Percentiles rank a stretch among this genome's conserved stretches.
Evolutionary conservation across 805 yeast genomes (phyloP).

Genomic region (Candida pseudoglaebosa): DNA sequence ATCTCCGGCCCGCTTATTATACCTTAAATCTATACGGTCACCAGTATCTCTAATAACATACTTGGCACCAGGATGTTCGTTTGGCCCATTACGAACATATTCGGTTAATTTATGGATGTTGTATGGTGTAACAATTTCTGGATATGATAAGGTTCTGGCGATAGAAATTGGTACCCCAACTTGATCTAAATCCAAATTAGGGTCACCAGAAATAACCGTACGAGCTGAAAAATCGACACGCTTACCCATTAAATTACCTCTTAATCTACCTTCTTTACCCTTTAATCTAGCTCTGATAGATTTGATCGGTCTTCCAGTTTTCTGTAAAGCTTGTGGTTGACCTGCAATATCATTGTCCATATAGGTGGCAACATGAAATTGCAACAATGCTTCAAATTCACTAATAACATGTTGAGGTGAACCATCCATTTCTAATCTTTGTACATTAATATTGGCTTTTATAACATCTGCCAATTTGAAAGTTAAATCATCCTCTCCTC

Average conservation of each 20-base stretch:
- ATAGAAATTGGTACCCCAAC: constrained; percentile 98
- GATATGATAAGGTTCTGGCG: constrained; percentile 92
- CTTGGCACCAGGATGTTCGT: constrained; percentile 99
- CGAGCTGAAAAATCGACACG: constrained; percentile 99
- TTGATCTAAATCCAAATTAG: constrained; percentile 94
- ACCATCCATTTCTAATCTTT: constrained; percentile 95
- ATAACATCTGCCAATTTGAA: constrained; percentile 94
- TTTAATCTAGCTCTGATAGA: constrained; percentile 98
- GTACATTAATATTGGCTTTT: constrained; percentile 96
- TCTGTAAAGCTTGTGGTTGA: constrained; percentile 98
- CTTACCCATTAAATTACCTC: constrained; percentile 99
- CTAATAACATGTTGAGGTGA: constrained; percentile 98
- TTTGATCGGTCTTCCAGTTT: constrained; percentile 97
- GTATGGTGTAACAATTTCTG: constrained; percentile 97
- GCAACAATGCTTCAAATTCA: constrained; percentile 92
- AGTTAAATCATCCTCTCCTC: constrained; percentile 99
- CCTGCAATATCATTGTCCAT: constrained; percentile 99
- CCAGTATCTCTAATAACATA: constrained; percentile 98
- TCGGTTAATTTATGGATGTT: constrained; percentile 92
- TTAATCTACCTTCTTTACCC: constrained; percentile 98
- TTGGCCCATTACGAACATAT: constrained; percentile 95
- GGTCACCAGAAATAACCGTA: constrained; percentile 99
- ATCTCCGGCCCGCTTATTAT: constrained; percentile 97
- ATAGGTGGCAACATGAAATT: constrained; percentile 97
- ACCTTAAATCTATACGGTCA: constrained; percentile 95